phyloP scores from a whole-genome alignment of 176 grass and related monocot genomes.

The Poa annua region DNA sequence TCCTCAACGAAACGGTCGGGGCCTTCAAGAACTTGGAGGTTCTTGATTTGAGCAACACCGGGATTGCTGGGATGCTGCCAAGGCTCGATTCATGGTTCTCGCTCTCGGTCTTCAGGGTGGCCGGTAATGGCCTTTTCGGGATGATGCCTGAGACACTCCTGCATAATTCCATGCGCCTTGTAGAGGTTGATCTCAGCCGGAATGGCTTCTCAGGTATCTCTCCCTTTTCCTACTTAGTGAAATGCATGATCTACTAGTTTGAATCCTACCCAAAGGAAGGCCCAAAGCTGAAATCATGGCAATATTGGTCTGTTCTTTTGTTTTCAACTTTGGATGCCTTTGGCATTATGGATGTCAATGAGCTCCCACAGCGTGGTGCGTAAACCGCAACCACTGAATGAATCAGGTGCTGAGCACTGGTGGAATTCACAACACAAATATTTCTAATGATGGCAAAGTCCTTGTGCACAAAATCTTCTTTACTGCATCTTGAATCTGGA shows the following conservation, averaged over 20 bases:
- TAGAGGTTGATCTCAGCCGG: constrained; percentile 88
- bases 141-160: constrained; percentile 68
- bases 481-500: constrained; percentile 33
- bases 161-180: constrained; percentile 69
- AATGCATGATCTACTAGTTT: constrained; percentile 4
- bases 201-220: constrained; percentile 89
- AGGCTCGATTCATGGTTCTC: constrained; percentile 72
- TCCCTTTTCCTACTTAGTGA: constrained; percentile 24
- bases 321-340: background rate
- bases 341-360: constrained; percentile 25
- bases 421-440: background rate
- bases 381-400: background rate
- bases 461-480: constrained; percentile 3
- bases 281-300: background rate
- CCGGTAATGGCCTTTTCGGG: constrained; percentile 65
- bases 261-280: background rate
- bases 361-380: background rate
- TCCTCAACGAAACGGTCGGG: constrained; percentile 56
- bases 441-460: background rate
- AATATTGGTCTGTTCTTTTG: constrained; percentile 16
- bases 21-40: constrained; percentile 88
- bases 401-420: background rate
- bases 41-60: constrained; percentile 86
- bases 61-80: constrained; percentile 65
- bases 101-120: constrained; percentile 63